Base-by-base conservation (phyloP, 805 yeast species). In the Metschnikowia kunwiensis region DNA sequence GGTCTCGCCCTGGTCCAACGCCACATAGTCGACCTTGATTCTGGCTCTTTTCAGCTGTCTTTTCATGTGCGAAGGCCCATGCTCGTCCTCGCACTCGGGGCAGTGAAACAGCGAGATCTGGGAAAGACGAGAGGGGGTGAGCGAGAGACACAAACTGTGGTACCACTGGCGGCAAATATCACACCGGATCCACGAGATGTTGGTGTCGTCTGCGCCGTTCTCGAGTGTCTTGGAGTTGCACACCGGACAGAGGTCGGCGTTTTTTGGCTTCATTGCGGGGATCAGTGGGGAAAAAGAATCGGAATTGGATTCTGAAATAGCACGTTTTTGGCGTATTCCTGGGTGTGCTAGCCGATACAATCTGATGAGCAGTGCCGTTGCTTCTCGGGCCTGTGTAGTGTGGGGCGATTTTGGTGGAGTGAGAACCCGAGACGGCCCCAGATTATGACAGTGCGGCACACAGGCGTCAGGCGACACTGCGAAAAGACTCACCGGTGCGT, bases 1-100 rank as follows among this genome's bases (percentile, higher is more conserved):
- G 38, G 53, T 65, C 55, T 78, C 82, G 5, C 95, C 95, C 37
- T 80, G 82, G 54, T 87, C 76, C 48, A 87, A 63, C 0, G 95
- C 93, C 7, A 77, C 79, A 52, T 87, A 87, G 54, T 87, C 95
- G 29, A 88, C 73, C 34, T 69, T 68, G n/a, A 65, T 60, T 26
- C 51, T 47, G 11, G 71, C 61, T 15, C 96, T 62, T 27, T 70
- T 64, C 38, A 86, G 79, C 24, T 67, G 67, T 25, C 89, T 61
- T 37, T 68, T 73, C 34, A 55, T 52, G 11, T 68, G 53, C 5
- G 80, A 68, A 0, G 78, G 74, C 1, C 86, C 86, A 34, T 68
- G 55, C 13, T 46, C 45, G 9, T 40, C 38, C 5, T 46, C 51
- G 53, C 89, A 84, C 1, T 49, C 38, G 0, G 52, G 49, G 50